Evolutionary conservation across 805 yeast species (phyloP).

Genomic region (Metschnikowia aberdeeniae): DNA sequence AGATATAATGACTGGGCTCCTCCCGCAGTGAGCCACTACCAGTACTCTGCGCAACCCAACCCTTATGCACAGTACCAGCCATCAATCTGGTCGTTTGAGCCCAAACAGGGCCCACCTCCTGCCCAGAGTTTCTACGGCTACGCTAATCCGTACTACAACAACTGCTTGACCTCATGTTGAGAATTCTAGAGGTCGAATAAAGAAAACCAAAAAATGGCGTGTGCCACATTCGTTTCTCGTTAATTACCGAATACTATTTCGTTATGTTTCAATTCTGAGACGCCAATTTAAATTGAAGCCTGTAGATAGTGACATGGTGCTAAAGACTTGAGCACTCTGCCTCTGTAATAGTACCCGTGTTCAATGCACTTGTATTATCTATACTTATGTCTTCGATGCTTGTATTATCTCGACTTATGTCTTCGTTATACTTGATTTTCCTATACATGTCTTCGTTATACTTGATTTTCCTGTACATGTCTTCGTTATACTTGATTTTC

Average conservation of each 20-base stretch:
- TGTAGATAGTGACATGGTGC: no score
- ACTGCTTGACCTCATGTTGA: slow-evolving; percentile 19
- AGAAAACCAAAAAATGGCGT: neutral
- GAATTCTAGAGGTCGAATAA: neutral
- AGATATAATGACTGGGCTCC: slow-evolving; percentile 18
- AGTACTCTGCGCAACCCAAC: slow-evolving; percentile 2
- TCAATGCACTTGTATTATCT: no score
- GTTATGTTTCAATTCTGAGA: neutral
- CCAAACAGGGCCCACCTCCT: slow-evolving; percentile 16
- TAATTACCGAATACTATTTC: neutral
- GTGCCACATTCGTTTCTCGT: neutral
- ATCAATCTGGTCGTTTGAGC: slow-evolving; percentile 24
- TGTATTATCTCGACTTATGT: no score
- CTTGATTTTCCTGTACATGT: no score
- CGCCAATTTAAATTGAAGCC: neutral
- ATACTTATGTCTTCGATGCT: no score
- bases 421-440: no score
- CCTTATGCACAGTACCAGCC: slow-evolving; percentile 9
- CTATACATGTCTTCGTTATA: no score
- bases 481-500: no score
- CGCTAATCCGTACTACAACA: slow-evolving; percentile 33
- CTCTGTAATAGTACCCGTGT: no score
- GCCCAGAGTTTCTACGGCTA: slow-evolving; percentile 22
- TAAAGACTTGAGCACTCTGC: no score
- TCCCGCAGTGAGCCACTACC: slow-evolving; percentile 2